Percentiles rank a stretch among this genome's conserved stretches.
These are phyloP conservation scores for Nectriaceae sp. DNA, from an alignment of 2,329 filamentous ascomycete genomes.

Conservation along the genomic window DNA sequence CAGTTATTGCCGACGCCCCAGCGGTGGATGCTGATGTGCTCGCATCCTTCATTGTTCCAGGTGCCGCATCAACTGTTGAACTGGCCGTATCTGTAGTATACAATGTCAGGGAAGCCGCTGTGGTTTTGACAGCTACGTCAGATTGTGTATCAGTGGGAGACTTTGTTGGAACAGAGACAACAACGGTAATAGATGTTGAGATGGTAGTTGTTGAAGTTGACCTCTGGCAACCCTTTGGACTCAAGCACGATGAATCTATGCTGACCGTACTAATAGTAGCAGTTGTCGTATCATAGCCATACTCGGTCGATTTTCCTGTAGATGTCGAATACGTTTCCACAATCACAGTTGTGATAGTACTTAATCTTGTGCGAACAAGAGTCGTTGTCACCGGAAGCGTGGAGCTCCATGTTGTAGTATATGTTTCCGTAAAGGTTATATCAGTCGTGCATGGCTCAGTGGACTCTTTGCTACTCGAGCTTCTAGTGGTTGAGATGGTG, in stretches of 20 bases:
- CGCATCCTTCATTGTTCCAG: neutral
- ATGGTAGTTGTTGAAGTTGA: neutral
- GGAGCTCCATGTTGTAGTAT: slow-evolving; percentile 26
- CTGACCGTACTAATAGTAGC: slow-evolving; percentile 22
- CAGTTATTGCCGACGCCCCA: slow-evolving; percentile 21
- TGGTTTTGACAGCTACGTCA: too few species aligned
- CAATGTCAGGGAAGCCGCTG: slow-evolving; percentile 1
- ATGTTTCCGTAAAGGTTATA: slow-evolving; percentile 21
- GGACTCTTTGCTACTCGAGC: neutral
- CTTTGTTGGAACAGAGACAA: neutral
- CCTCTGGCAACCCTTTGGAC: slow-evolving; percentile 17
- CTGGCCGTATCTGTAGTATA: slow-evolving; percentile 7
- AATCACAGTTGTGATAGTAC: slow-evolving; percentile 23
- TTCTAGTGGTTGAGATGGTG: slow-evolving; percentile 1
- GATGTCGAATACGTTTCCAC: slow-evolving; percentile 30
- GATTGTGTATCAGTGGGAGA: neutral
- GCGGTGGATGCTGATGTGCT: slow-evolving; percentile 23
- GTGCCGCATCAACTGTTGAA: neutral
- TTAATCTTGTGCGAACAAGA: slow-evolving; percentile 19
- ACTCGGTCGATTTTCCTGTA: slow-evolving; percentile 21
- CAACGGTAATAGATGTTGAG: neutral
- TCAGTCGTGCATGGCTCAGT: slow-evolving; percentile 25
- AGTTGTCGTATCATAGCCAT: slow-evolving; percentile 21
- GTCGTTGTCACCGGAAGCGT: slow-evolving; percentile 16
- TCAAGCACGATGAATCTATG: slow-evolving; percentile 15